Percentiles rank a stretch among this genome's conserved stretches.
phyloP scores from a whole-genome alignment of 768 basidiomycete species.

The Aureoboletus auriporus region DNA sequence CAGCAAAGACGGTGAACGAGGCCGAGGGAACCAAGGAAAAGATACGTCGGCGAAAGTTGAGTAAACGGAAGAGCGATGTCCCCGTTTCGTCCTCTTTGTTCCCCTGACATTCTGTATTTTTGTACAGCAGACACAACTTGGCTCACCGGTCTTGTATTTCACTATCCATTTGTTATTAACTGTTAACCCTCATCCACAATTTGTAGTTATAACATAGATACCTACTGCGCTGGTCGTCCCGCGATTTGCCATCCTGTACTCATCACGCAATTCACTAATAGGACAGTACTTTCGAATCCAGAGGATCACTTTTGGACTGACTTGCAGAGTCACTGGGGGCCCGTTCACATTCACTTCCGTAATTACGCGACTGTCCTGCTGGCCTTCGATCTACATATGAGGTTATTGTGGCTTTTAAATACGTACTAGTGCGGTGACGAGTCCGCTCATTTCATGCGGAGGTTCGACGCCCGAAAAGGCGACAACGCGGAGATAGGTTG shows the following conservation, averaged over 20 bases:
- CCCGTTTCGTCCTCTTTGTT: conserved; percentile 14
- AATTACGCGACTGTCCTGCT: conserved; percentile 21
- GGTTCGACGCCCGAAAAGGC: conserved; percentile 25
- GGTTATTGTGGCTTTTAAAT: conserved; percentile 13
- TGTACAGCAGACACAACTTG: conserved; percentile 18
- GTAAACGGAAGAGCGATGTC: conserved; percentile 29
- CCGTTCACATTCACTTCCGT: conserved; percentile 21
- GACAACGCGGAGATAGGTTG: conserved; percentile 27
- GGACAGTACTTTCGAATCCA: background rate
- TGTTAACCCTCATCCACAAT: background rate
- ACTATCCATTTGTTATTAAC: conserved; percentile 5
- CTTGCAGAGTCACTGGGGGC: too few relatives aligned
- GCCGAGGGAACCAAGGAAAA: conserved; percentile 19
- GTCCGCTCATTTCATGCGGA: conserved; percentile 30
- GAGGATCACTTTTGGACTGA: too few relatives aligned
- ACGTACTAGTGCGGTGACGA: conserved; percentile 14
- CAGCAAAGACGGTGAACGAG: conserved; percentile 13
- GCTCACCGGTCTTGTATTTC: conserved; percentile 18
- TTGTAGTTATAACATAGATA: conserved; percentile 8
- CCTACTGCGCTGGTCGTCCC: too few relatives aligned
- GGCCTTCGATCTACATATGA: conserved; percentile 19
- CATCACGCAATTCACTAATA: conserved; percentile 1
- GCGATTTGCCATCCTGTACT: background rate
- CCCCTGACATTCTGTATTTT: conserved; percentile 10
- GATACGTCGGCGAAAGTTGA: conserved; percentile 29